Base-by-base conservation (phyloP, 257 asterid genomes). In the Nicotiana knightiana region DNA sequence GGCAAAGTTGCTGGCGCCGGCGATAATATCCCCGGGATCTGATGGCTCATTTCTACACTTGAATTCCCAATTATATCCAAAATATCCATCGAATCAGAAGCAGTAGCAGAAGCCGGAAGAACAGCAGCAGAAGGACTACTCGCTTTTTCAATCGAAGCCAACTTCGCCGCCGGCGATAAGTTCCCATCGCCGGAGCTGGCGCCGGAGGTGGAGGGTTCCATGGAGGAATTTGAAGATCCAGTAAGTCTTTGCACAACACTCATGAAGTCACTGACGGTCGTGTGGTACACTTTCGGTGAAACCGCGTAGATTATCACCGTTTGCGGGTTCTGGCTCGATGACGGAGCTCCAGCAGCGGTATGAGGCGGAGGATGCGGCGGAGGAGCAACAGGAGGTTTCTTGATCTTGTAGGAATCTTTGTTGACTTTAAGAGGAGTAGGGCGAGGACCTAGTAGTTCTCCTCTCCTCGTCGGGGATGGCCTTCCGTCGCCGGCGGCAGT, bases 251-350 rank as follows among this genome's bases (percentile, higher is more conserved):
- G 99, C 17, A 96, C 99, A 21, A 96, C 87, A 85, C 87, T 82
- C 98, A 88, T 96, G 91, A 91, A 96, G 78, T 96, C 98, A 82
- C 84, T 83, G 77, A 83, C 97, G 37, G 96, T 96, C 75, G 99
- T 93, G 89, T 93, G 99, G 67, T 91, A 92, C 81, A 93, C 88
- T 86, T 90, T 93, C 0, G 99, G 98, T 0, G 99, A 92, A 46
- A 96, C 98, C 0, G 98, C 84, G 90, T 92, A 94, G 88, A 96
- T 96, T 6, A 96, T 93, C 53, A 96, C 92, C 76, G 99, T 97
- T 87, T 93, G 92, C 11, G 91, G 92, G 59, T 87, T 85, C 58
- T 90, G 91, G 26, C 1, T 17, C 9, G 65, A 65, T 26, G 53
- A 73, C 76, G 17, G 67, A 8, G 26, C 37, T 17, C 3, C 16